Percentiles rank a stretch among this genome's conserved stretches.
These are phyloP conservation scores for Fusarium mangiferae DNA, from an alignment of 2,329 filamentous ascomycete species.

Conservation along the genomic window DNA sequence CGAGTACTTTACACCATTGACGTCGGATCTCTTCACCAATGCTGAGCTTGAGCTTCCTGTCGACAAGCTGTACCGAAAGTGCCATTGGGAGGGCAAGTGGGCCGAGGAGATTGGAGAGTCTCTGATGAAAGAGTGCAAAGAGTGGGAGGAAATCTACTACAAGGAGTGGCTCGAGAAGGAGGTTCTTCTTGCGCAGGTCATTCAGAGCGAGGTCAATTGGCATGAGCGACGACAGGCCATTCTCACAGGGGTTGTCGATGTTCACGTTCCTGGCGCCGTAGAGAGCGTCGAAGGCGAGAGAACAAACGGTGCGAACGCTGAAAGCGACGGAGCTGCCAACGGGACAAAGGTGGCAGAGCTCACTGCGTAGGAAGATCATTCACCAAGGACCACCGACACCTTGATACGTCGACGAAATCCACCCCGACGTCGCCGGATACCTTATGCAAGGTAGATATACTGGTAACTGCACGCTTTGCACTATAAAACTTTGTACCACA, in stretches of 20 bases:
- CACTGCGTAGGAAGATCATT: background rate
- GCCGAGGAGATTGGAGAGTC: constrained; percentile 73
- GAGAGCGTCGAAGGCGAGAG: constrained; percentile 42
- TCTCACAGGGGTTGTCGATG: constrained; percentile 59
- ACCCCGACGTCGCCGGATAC: no score
- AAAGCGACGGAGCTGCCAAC: constrained; percentile 19
- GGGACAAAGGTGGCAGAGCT: constrained; percentile 12
- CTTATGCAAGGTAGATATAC: background rate
- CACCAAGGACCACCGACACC: background rate
- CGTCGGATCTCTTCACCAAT: constrained; percentile 69
- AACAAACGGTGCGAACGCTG: constrained; percentile 36
- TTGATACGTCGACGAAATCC: background rate
- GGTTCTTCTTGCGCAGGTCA: constrained; percentile 77
- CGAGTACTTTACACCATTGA: constrained; percentile 67
- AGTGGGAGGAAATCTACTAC: constrained; percentile 73
- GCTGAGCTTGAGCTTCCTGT: constrained; percentile 71
- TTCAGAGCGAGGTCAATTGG: constrained; percentile 74
- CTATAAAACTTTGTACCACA: constrained; percentile 34
- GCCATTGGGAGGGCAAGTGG: constrained; percentile 77
- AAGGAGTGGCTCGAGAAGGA: constrained; percentile 85
- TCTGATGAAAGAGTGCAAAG: constrained; percentile 72
- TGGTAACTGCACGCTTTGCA: constrained; percentile 20
- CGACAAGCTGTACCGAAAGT: constrained; percentile 73
- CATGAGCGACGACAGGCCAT: constrained; percentile 67
- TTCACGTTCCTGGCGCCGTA: constrained; percentile 52